A percentile compares a stretch with the other conserved stretches of the same genome.
Conservation (phyloP, 2,329 filamentous ascomycete species). For the Colletotrichum camelliae region DNA sequence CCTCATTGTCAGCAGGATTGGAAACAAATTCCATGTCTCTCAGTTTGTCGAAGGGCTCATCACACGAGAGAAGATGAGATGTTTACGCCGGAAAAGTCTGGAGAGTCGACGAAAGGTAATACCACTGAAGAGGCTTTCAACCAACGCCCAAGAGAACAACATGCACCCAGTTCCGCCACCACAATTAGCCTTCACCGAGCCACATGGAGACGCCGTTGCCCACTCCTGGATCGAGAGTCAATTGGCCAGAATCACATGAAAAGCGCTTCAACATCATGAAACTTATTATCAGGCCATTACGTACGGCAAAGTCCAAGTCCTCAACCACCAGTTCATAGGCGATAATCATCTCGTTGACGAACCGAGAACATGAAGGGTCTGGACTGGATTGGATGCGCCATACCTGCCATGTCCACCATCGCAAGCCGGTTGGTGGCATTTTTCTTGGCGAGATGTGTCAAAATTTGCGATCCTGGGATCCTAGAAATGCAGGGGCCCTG, state of each 20-base stretch:
- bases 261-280: neutral
- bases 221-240: neutral
- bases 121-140: neutral
- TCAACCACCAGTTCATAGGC: neutral
- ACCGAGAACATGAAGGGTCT: too few species aligned
- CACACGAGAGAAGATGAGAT: conserved; percentile 29
- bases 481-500: neutral
- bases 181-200: neutral
- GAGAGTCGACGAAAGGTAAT: conserved; percentile 12
- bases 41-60: neutral
- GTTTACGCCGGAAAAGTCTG: conserved; percentile 24
- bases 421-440: neutral
- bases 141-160: neutral
- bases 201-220: neutral
- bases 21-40: conserved; percentile 22
- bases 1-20: conserved; percentile 39
- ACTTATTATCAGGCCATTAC: neutral
- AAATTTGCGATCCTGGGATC: neutral
- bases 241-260: neutral
- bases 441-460: neutral
- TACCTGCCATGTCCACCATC: neutral
- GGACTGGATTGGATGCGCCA: neutral
- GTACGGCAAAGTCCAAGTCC: neutral
- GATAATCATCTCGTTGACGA: neutral
- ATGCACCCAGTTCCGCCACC: neutral